A percentile compares a stretch with the other conserved stretches of the same genome.
phyloP scores from a whole-genome alignment of 495 filamentous ascomycete species.

The Talaromyces trachyspermus region DNA sequence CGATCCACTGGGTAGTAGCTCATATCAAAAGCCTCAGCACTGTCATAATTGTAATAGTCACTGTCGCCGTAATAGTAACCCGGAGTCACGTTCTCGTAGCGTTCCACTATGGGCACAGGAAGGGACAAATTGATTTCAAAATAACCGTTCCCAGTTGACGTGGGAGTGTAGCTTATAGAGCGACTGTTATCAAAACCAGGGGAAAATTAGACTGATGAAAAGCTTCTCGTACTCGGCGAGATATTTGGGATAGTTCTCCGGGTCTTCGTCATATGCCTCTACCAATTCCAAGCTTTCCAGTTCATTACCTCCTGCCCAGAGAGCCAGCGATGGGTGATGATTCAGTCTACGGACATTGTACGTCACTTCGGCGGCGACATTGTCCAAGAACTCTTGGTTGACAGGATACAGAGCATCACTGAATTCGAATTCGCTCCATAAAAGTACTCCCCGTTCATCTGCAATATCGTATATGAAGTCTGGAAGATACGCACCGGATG shows the following conservation, averaged over 20 bases:
- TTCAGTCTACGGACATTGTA: conserved; percentile 59
- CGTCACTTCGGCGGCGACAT: conserved; percentile 48
- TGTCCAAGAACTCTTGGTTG: conserved; percentile 48
- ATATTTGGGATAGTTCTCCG: conserved; percentile 39
- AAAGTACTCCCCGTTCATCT: conserved; percentile 55
- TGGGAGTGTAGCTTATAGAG: conserved; percentile 61
- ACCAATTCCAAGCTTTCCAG: conserved; percentile 50
- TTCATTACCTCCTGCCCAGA: conserved; percentile 65
- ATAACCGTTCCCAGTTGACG: conserved; percentile 61
- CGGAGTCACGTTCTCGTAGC: conserved; percentile 50
- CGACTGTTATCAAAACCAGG: conserved; percentile 53
- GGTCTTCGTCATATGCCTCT: conserved; percentile 35
- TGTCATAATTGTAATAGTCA: conserved; percentile 63
- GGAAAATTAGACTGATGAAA: conserved; percentile 53
- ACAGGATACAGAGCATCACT: conserved; percentile 58
- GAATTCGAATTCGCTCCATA: conserved; percentile 66
- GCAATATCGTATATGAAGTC: conserved; percentile 65
- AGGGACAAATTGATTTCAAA: conserved; percentile 48
- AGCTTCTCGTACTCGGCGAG: conserved; percentile 53
- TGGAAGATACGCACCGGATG: conserved; percentile 54
- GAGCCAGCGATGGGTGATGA: conserved; percentile 59
- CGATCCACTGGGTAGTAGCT: conserved; percentile 51
- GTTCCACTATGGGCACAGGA: conserved; percentile 50
- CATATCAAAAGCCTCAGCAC: conserved; percentile 47
- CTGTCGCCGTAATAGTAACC: conserved; percentile 60